A percentile compares a stretch with the other conserved stretches of the same genome.
phyloP scores from a whole-genome alignment of 228 moss, liverwort and hornwort genomes.

The Sphagnum magellanicum region DNA sequence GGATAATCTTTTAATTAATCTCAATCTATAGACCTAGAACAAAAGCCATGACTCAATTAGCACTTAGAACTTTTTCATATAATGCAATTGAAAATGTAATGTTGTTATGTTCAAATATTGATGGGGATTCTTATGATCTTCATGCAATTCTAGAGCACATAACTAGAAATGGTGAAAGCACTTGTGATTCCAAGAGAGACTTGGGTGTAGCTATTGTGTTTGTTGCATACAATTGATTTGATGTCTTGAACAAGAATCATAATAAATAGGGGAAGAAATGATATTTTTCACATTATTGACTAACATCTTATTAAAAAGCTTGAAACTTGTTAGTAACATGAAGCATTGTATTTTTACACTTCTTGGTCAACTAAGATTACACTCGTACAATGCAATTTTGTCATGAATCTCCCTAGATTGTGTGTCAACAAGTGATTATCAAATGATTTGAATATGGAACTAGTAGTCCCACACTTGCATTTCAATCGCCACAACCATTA shows the following conservation, averaged over 20 bases:
- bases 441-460: constrained; percentile 99
- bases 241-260: constrained; percentile 78
- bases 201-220: constrained; percentile 87
- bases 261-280: constrained; percentile 35
- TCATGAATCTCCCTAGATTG: constrained; percentile 97
- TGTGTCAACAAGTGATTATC: constrained; percentile 96
- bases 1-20: constrained; percentile 75
- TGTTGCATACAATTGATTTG: constrained; percentile 86
- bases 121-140: constrained; percentile 93
- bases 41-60: constrained; percentile 77
- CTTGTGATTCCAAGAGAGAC: constrained; percentile 87
- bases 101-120: constrained; percentile 86
- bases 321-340: constrained; percentile 6
- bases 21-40: constrained; percentile 81
- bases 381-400: constrained; percentile 98
- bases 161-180: constrained; percentile 73
- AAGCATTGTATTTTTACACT: constrained; percentile 93
- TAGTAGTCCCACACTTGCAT: constrained; percentile 99
- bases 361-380: constrained; percentile 88
- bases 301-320: no score
- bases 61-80: constrained; percentile 85
- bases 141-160: constrained; percentile 86
- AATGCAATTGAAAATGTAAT: constrained; percentile 95
- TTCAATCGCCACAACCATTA: constrained; percentile 96
- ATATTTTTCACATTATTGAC: no score